Conservation (phyloP, 208 protist genomes). For the Crithidia acanthocephali region DNA sequence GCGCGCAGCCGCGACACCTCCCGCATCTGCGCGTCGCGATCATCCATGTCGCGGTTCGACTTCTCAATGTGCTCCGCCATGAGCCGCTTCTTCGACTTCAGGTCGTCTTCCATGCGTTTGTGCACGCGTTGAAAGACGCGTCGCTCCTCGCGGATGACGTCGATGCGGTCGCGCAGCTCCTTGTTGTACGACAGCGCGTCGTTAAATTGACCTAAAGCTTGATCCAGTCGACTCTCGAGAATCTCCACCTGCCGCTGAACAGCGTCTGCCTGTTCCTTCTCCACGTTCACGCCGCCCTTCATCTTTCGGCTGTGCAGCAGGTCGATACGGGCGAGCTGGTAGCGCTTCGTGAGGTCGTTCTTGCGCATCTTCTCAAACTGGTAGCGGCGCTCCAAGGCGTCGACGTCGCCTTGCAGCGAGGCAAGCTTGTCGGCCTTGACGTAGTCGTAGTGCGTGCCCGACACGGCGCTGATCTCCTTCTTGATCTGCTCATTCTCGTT, state of each 20-base stretch:
- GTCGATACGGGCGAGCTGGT: constrained; percentile 87
- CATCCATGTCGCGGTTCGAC: constrained; percentile 96
- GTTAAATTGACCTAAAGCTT: constrained; percentile 97
- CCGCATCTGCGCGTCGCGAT: constrained; percentile 89
- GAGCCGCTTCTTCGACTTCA: constrained; percentile 91
- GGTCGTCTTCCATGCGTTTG: constrained; percentile 95
- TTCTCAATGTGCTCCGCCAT: constrained; percentile 96
- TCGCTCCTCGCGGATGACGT: constrained; percentile 96
- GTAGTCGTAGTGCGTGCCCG: constrained; percentile 81
- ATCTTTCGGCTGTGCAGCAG: constrained; percentile 84
- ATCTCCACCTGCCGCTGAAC: constrained; percentile 94
- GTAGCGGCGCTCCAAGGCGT: constrained; percentile 86
- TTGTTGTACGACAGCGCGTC: constrained; percentile 95
- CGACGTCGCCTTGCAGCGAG: constrained; percentile 83
- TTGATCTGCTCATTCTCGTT: constrained; percentile 91
- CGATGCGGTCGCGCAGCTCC: constrained; percentile 95
- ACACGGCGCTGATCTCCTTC: constrained; percentile 81
- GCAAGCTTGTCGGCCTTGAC: constrained; percentile 90
- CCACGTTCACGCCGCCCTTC: constrained; percentile 91
- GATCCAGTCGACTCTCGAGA: constrained; percentile 96
- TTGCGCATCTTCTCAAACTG: constrained; percentile 94
- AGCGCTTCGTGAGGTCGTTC: constrained; percentile 88
- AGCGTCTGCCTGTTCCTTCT: constrained; percentile 89
- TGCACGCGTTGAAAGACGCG: constrained; percentile 97
- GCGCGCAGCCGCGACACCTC: constrained; percentile 86